Conservation (phyloP, 306 rosid species). For the Gastrolobium bilobum region DNA sequence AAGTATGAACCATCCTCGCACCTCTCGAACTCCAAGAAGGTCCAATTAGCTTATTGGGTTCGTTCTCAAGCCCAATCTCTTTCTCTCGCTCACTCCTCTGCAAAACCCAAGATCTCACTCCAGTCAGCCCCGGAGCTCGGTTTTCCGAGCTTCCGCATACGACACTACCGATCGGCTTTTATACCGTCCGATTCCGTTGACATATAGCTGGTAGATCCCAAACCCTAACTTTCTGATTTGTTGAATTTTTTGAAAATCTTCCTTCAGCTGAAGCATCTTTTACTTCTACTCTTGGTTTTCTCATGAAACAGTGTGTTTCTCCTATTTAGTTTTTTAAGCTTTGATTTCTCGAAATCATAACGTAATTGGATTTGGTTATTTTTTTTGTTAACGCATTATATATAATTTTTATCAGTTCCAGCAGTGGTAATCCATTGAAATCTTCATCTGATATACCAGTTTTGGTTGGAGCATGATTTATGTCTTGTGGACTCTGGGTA, state of each 20-base stretch:
- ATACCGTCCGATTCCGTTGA: background rate
- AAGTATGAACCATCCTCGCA: background rate
- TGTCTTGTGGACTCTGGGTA: conserved; percentile 40
- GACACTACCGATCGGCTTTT: conserved; percentile 27
- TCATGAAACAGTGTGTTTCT: background rate
- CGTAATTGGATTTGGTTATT: background rate
- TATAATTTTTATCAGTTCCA: background rate
- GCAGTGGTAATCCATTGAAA: conserved; percentile 33
- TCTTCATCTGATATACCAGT: background rate
- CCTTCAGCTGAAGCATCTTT: background rate
- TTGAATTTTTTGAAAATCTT: background rate
- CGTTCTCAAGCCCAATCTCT: conserved; percentile 78
- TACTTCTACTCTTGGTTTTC: background rate
- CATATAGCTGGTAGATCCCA: conserved; percentile 54
- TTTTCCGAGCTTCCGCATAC: conserved; percentile 46
- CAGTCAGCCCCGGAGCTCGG: conserved; percentile 56
- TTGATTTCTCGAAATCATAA: background rate
- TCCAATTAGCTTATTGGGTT: conserved; percentile 89
- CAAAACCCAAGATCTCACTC: conserved; percentile 78
- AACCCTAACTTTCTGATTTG: conserved; percentile 3
- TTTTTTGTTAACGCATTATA: background rate
- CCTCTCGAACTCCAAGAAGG: conserved; percentile 53
- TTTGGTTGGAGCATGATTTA: conserved; percentile 50
- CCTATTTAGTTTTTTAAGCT: background rate
- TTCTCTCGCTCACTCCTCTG: conserved; percentile 46